A percentile compares a stretch with the other conserved stretches of the same genome.
phyloP scores from a whole-genome alignment of 148 eudicot genomes.

The Euryodendron excelsum region DNA sequence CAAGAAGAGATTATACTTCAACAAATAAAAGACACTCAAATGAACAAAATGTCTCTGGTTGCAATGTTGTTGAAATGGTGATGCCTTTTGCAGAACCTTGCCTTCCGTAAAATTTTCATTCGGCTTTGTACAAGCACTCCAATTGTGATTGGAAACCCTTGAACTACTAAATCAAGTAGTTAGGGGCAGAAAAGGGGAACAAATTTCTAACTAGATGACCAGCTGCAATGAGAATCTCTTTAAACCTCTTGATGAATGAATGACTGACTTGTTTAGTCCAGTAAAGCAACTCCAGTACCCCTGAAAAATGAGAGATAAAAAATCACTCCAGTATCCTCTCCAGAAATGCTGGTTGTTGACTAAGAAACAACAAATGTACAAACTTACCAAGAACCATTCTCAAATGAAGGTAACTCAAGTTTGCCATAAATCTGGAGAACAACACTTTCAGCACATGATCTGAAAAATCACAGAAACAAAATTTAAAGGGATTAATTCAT shows the following conservation, averaged over 20 bases:
- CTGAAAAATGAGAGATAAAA: constrained; percentile 29
- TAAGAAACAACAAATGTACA: neutral
- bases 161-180: neutral
- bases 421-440: constrained; percentile 28
- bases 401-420: constrained; percentile 36
- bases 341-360: neutral
- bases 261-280: constrained; percentile 39
- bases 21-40: neutral
- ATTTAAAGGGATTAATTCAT: neutral
- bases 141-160: neutral
- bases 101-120: neutral
- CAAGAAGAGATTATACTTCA: neutral
- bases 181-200: neutral
- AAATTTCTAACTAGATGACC: constrained; percentile 10
- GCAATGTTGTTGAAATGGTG: neutral
- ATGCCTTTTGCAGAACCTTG: neutral
- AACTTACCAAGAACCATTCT: constrained; percentile 48
- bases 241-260: constrained; percentile 17
- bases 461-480: constrained; percentile 23
- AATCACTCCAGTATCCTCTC: neutral
- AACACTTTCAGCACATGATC: constrained; percentile 22
- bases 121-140: neutral
- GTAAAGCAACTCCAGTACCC: constrained; percentile 45
- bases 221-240: constrained; percentile 15
- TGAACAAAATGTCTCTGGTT: neutral